These are phyloP conservation scores for Naganishia randhawae DNA, from an alignment of 768 basidiomycete genomes.

Conservation along the genomic window DNA sequence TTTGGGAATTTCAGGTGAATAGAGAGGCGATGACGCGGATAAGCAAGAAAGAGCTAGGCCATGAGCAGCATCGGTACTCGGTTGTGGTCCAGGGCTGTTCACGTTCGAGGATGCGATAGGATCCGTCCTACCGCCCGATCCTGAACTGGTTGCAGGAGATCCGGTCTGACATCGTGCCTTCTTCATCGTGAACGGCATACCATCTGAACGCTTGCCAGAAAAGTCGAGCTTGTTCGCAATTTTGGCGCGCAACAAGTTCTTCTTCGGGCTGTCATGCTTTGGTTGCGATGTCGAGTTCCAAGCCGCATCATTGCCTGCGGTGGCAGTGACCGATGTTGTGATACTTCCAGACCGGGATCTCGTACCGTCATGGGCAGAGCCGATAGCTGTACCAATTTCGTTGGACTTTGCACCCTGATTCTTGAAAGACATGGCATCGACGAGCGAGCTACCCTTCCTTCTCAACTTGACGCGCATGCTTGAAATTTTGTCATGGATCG, in stretches of 20 bases:
- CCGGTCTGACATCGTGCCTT: background rate
- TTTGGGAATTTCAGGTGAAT: background rate
- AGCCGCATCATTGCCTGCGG: background rate
- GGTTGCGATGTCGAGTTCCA: background rate
- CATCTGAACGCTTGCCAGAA: background rate
- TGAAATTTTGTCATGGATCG: conserved; percentile 3
- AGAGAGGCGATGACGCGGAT: no score
- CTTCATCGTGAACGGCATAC: conserved; percentile 3
- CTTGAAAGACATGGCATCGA: background rate
- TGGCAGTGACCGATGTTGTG: background rate
- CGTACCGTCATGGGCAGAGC: background rate
- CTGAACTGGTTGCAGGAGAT: background rate
- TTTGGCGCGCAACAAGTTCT: background rate
- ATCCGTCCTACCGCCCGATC: background rate
- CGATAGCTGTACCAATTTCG: background rate
- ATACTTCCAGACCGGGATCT: background rate
- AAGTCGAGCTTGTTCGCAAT: background rate
- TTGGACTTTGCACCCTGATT: background rate
- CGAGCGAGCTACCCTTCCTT: conserved; percentile 13
- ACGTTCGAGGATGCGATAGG: background rate
- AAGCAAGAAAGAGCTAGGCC: no score
- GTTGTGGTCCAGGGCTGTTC: background rate
- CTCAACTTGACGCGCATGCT: conserved; percentile 17
- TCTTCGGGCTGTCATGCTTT: background rate
- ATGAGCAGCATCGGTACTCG: no score